Conservation (phyloP, 2,329 filamentous ascomycete genomes). For the Fusarium graminum region DNA sequence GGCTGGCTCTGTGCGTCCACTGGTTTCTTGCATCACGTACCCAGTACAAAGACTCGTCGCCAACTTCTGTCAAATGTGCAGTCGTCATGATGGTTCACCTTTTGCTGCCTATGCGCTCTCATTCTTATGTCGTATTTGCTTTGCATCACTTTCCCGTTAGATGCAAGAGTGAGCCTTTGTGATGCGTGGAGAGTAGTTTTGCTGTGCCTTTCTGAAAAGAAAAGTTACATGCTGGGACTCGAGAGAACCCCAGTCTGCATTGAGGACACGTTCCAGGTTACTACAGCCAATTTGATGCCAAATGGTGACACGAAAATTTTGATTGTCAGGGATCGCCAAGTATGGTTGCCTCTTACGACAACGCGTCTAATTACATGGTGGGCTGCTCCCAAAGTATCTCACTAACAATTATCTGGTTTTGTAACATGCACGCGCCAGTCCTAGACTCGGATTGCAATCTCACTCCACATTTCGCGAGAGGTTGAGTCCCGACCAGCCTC, state of each 20-base stretch:
- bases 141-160: not conserved
- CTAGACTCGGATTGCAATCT: slow-evolving; percentile 23
- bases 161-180: slow-evolving; percentile 2
- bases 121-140: slow-evolving; percentile 5
- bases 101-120: slow-evolving; percentile 12
- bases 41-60: slow-evolving; percentile 35
- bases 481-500: slow-evolving; percentile 37
- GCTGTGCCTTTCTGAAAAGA: not conserved
- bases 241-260: slow-evolving; percentile 18
- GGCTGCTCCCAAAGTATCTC: slow-evolving; percentile 52
- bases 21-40: slow-evolving; percentile 49
- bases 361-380: slow-evolving; percentile 42
- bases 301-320: slow-evolving; percentile 52
- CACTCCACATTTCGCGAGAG: slow-evolving; percentile 26
- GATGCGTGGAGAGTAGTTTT: slow-evolving; percentile 1
- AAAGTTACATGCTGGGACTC: slow-evolving; percentile 3
- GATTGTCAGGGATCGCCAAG: slow-evolving; percentile 50
- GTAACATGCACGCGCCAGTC: slow-evolving; percentile 13
- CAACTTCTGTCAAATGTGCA: slow-evolving; percentile 17
- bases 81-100: slow-evolving; percentile 31
- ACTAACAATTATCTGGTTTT: slow-evolving; percentile 55
- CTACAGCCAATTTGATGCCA: slow-evolving; percentile 34
- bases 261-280: slow-evolving; percentile 42
- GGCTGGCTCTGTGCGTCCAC: slow-evolving; percentile 51
- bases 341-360: slow-evolving; percentile 48